Evolutionary conservation across 176 grass and related monocot genomes (phyloP), one percentile per base, ranked within the genome.

Genomic region (Musa acuminata): DNA sequence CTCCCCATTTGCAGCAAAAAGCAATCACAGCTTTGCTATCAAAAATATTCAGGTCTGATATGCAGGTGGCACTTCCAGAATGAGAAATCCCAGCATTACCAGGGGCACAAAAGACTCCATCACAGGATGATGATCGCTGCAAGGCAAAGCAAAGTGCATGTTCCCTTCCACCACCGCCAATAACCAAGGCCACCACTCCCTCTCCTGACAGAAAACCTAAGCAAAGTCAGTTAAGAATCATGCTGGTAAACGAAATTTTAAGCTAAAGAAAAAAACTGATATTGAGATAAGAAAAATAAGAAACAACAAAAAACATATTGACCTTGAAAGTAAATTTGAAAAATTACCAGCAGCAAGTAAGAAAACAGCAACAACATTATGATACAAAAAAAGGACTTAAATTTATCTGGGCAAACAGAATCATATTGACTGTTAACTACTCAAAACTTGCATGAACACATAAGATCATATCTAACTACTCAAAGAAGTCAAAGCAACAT

Each of bases 151-250:
- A 97, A 62, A 97, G 90, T 12, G 90, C 85, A 49, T 97, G 90
- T 67, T 93, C 94, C 63, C 90, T 90, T 72, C 90, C 94, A n/a
- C 94, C 90, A 23, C 83, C 83, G n/a, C 93, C 87, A 77, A 97
- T 87, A 72, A 97, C 87, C 55, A 93, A 22, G n/a, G 93, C 83
- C 43, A 58, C 81, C 62, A 93, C 81, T 55, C 57, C 69, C 75
- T 84, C 81, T 72, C 83, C 85, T 97, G 29, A 60, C 8, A 59
- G 35, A 63, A 59, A 55, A 76, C 52, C 12, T 3, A 52, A 16
- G 17, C 17, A 52, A 26, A 25, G 19, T 23, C 25, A 24, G 12
- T 13, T 51, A 62, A 43, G 35, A 43, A 43, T 43, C 35, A 43
- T 43, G 35, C 35, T 43, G 35, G 35, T 43, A 67, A 67, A 67